Evolutionary conservation across 2,329 filamentous ascomycete species (phyloP), one percentile per base, ranked within the genome.

Genomic region (Claviceps fusiformis): DNA sequence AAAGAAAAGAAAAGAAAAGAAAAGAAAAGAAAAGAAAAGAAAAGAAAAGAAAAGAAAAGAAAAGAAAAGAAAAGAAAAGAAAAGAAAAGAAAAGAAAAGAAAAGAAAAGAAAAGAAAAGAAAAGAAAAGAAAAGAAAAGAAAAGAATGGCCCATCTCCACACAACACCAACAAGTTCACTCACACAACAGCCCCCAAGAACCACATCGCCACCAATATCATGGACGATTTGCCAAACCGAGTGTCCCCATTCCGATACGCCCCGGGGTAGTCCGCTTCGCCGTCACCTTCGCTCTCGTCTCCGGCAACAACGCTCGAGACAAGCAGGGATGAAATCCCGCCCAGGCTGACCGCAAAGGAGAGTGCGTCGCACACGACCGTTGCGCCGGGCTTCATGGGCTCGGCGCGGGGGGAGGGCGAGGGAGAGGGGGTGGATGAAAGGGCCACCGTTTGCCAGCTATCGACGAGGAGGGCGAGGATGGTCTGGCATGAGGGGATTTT

Each of bases 371-470:
- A 64, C 7, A 68, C 55, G 6, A 68, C 57, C 43, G 59, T 61
- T n/a, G 66, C 62, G 3, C 63, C 62, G 2, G 65, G 59, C 19
- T 62, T 57, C 31, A 68, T 55, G 33, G 63, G 59, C 17, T 59
- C 56, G 15, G 24, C 24, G 24, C 24, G 24, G 24, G 24, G 24
- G 24, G 24, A 24, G 24, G 24, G 24, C 24, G 3, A 24, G 24
- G 24, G 24, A 24, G 24, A 24, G 24, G 24, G 24, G 6, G 35
- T 11, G 3, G 35, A 37, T 10, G 62, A 59, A 15, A 65, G 58
- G 3, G 68, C 64, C 50, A 66, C 54, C 47, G 66, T 62, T 45
- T 70, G 67, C 68, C 68, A 70, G 61, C 67, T 70, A 50, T 71
- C 69, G 53, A 68, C 68, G 59, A 71, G 63, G 55, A 70, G 61